Conservation (phyloP, 2,329 filamentous ascomycete species). For the Penicillium sp. region DNA sequence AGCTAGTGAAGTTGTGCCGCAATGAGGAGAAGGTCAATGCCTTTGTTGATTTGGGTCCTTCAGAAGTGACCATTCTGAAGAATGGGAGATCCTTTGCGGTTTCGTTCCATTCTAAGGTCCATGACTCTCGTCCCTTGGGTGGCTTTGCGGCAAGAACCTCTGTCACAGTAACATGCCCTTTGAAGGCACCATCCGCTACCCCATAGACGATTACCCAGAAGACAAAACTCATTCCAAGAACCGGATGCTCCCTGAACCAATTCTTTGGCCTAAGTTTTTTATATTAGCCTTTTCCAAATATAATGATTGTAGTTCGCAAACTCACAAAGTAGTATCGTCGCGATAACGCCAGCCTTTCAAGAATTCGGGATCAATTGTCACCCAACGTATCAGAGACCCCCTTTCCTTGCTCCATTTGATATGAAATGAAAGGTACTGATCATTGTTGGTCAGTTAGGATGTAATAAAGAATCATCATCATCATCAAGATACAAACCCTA, state of each 20-base stretch:
- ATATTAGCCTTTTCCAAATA: neutral
- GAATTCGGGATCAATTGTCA: no score
- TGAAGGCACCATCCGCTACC: slow-evolving; percentile 21
- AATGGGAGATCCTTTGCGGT: slow-evolving; percentile 11
- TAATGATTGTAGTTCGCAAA: neutral
- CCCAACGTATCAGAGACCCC: no score
- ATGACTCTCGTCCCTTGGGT: slow-evolving; percentile 18
- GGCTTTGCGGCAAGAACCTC: slow-evolving; percentile 15
- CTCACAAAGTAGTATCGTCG: no score
- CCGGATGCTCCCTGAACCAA: slow-evolving; percentile 19
- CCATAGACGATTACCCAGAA: slow-evolving; percentile 22
- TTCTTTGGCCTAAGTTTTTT: slow-evolving; percentile 14
- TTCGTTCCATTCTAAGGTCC: slow-evolving; percentile 17
- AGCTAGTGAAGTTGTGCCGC: slow-evolving; percentile 13
- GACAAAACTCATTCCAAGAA: slow-evolving; percentile 21
- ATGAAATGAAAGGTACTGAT: no score
- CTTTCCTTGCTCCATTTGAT: no score
- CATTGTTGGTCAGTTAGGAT: no score
- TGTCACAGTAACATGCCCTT: slow-evolving; percentile 12
- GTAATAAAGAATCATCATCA: no score
- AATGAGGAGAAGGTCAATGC: slow-evolving; percentile 18
- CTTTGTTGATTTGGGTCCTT: slow-evolving; percentile 5
- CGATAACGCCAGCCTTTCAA: no score
- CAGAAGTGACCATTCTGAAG: slow-evolving; percentile 12
- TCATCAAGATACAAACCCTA: no score